These are phyloP conservation scores for Colletotrichum liriopes DNA, from an alignment of 2,329 filamentous ascomycete species.

Conservation along the genomic window DNA sequence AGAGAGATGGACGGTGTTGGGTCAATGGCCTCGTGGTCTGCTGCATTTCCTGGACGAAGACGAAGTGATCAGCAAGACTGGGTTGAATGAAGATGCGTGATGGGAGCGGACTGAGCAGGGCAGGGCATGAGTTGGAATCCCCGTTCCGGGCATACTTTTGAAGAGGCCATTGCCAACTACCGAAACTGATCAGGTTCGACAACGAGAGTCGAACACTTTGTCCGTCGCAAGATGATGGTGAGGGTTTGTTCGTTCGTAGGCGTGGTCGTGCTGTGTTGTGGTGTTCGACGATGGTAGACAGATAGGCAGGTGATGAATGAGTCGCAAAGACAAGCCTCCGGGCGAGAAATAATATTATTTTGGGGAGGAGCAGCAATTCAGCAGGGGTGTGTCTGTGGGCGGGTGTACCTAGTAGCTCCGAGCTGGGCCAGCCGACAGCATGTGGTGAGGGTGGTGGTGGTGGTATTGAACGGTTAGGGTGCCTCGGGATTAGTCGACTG, in stretches of 20 bases:
- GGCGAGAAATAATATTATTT: constrained; percentile 46
- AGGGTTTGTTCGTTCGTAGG: constrained; percentile 19
- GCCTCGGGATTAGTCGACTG: constrained; percentile 36
- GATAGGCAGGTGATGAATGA: constrained; percentile 37
- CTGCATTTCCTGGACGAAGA: constrained; percentile 71
- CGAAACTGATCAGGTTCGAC: constrained; percentile 46
- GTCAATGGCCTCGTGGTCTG: constrained; percentile 78
- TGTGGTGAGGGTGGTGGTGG: constrained; percentile 30
- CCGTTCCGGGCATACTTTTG: constrained; percentile 66
- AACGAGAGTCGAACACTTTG: constrained; percentile 44
- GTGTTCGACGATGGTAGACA: constrained; percentile 33
- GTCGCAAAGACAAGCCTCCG: constrained; percentile 43
- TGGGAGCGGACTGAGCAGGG: constrained; percentile 37
- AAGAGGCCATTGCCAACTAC: constrained; percentile 72
- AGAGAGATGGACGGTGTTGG: constrained; percentile 73
- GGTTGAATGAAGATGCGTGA: constrained; percentile 36
- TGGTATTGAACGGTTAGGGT: constrained; percentile 37
- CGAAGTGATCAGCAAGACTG: constrained; percentile 56
- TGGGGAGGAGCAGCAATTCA: constrained; percentile 45
- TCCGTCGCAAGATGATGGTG: constrained; percentile 47
- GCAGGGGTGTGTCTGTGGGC: constrained; percentile 44
- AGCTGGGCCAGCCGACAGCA: constrained; percentile 42
- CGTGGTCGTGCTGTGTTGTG: constrained; percentile 14
- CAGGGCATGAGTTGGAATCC: constrained; percentile 38
- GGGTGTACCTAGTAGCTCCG: constrained; percentile 43